Percentiles rank a stretch among this genome's conserved stretches.
Evolutionary conservation across 2,329 filamentous ascomycete genomes (phyloP).

Genomic region (Cytospora mali): DNA sequence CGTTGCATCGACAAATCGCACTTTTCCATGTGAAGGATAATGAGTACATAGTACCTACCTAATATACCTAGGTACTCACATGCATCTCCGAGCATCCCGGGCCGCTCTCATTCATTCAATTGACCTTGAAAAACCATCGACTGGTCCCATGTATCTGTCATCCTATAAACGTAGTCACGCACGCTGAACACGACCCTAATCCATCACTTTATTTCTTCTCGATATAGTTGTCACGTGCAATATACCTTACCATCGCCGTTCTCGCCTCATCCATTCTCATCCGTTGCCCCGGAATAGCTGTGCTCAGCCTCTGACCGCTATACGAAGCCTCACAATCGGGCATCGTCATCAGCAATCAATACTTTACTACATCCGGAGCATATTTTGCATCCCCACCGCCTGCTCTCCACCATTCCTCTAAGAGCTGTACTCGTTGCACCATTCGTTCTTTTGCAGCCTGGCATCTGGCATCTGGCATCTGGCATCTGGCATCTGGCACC

Average conservation of each 20-base stretch:
- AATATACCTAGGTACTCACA: background rate
- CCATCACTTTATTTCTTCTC: background rate
- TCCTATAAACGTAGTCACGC: background rate
- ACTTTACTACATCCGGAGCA: background rate
- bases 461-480: background rate
- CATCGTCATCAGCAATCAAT: background rate
- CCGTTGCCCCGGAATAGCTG: background rate
- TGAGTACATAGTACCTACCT: background rate
- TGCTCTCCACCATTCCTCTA: background rate
- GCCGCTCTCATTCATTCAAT: background rate
- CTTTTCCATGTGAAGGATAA: background rate
- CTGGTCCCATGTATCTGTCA: too few relatives aligned
- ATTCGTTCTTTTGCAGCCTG: background rate
- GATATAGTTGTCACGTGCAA: background rate
- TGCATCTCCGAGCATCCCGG: background rate
- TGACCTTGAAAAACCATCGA: background rate
- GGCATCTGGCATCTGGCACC: too few relatives aligned
- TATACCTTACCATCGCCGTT: background rate
- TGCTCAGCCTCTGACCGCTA: background rate
- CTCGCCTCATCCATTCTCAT: slow-evolving; percentile 2
- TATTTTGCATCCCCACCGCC: background rate
- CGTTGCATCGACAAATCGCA: background rate
- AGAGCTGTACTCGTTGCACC: background rate
- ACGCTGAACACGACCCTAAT: background rate
- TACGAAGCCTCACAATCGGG: background rate